These are phyloP conservation scores for Cyclotella cryptica DNA, from an alignment of 108 stramenopile species.

Conservation along the genomic window DNA sequence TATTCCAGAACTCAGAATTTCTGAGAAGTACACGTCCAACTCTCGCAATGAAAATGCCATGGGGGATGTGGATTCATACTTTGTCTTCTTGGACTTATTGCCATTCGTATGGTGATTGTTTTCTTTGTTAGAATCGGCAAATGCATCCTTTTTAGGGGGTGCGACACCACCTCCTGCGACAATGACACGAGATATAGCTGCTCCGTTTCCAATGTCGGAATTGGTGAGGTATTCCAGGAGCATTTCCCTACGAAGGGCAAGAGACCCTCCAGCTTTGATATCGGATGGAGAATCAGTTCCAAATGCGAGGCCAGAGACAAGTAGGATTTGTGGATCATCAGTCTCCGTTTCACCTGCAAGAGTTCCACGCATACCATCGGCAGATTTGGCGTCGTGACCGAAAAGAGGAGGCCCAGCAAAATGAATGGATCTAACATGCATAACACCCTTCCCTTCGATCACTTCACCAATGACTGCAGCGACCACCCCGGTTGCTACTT, in stretches of 20 bases:
- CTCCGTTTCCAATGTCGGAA: conserved; percentile 52
- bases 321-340: conserved; percentile 57
- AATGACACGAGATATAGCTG: conserved; percentile 70
- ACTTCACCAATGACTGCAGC: conserved; percentile 74
- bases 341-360: neutral
- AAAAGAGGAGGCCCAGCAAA: conserved; percentile 56
- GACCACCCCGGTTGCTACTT: conserved; percentile 74
- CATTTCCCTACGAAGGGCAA: conserved; percentile 76
- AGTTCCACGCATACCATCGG: conserved; percentile 6
- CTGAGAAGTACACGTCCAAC: conserved; percentile 67
- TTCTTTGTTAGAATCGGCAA: conserved; percentile 3
- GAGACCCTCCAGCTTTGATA: conserved; percentile 49
- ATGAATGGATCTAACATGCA: conserved; percentile 68
- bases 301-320: conserved; percentile 76
- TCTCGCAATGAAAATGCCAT: conserved; percentile 45
- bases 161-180: conserved; percentile 69
- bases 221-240: conserved; percentile 77
- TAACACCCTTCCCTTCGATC: conserved; percentile 55
- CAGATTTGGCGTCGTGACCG: neutral
- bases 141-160: neutral
- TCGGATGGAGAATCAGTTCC: conserved; percentile 55
- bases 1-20: conserved; percentile 64
- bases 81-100: conserved; percentile 27
- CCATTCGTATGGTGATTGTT: conserved; percentile 24
- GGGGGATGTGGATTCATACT: conserved; percentile 23